These are phyloP conservation scores for Chlamydomonas schloesseri DNA, from an alignment of 139 green algal species.

Conservation along the genomic window DNA sequence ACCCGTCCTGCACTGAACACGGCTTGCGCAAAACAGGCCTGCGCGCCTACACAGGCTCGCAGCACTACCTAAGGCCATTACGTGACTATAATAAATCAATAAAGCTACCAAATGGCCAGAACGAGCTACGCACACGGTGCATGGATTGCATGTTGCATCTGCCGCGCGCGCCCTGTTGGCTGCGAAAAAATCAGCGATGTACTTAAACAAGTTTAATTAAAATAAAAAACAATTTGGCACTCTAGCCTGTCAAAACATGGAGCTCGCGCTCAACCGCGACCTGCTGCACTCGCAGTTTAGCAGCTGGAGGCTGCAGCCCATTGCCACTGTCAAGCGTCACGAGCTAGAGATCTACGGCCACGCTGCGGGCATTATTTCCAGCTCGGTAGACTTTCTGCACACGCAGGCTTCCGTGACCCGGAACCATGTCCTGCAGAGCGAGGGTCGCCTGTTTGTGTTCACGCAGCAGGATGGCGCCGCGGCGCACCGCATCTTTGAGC, in stretches of 20 bases:
- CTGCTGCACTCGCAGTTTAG: slow-evolving; percentile 19
- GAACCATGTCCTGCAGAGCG: slow-evolving; percentile 56
- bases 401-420: slow-evolving; percentile 49
- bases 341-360: background rate
- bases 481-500: slow-evolving; percentile 1
- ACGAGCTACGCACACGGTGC: no score
- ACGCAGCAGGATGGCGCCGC: background rate
- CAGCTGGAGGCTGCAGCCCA: slow-evolving; percentile 10
- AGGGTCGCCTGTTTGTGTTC: slow-evolving; percentile 44
- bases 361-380: background rate
- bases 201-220: no score
- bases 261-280: slow-evolving; percentile 6
- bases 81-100: no score
- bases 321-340: background rate
- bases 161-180: no score
- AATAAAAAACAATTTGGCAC: background rate
- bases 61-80: no score
- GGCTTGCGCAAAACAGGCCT: no score
- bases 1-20: no score
- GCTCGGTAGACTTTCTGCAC: slow-evolving; percentile 49
- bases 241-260: background rate
- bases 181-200: no score
- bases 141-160: no score
- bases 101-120: no score
- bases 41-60: no score